Evolutionary conservation across 2,329 filamentous ascomycete genomes (phyloP), one percentile per base, ranked within the genome.

Genomic region (Colletotrichum kahawae): DNA sequence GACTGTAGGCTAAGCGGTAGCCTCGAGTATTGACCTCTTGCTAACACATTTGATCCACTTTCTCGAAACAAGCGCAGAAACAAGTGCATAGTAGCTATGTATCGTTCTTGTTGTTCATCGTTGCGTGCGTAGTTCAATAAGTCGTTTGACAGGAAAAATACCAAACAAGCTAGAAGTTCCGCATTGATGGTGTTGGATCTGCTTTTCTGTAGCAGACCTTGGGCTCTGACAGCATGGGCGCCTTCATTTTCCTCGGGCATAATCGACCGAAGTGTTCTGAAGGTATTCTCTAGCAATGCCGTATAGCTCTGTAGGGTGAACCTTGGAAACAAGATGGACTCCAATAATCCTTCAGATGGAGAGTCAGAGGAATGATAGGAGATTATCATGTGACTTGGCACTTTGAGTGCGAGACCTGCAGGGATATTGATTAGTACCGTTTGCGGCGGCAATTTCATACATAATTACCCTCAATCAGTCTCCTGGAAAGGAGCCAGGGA

Each of bases 391-490:
- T 48, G 2, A 48, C 18, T 48, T 7, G 9, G 9, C n/a, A 48
- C 5, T 21, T 21, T 7, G n/a, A 48, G 0, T 0, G 43, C 3
- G 2, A 48, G n/a, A 48, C 5, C 43, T 48, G 1, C 0, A 4
- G 0, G 43, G 1, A 12, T 12, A 2, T 10, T 43, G 9, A 21
- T 48, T 1, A 21, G 3, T 48, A 43, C 4, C 5, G 1, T 3
- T 5, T 5, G 14, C 3, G 3, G 36, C 2, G 7, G 14, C 7
- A 1, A 8, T 2, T 4, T 18, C 2, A 6, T 8, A 38, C 0
- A 33, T 10, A 33, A 38, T 5, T 48, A 48, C 43, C 43, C 0
- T 21, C n/a, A 21, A 48, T 7, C 2, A 4, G 43, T 2, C 10
- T 4, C 0, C 10, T 12, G 5, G 43, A 21, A 21, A 48, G 1